These are phyloP conservation scores for Exserohilum rostratum DNA, from an alignment of 2,329 filamentous ascomycete species.

Conservation along the genomic window DNA sequence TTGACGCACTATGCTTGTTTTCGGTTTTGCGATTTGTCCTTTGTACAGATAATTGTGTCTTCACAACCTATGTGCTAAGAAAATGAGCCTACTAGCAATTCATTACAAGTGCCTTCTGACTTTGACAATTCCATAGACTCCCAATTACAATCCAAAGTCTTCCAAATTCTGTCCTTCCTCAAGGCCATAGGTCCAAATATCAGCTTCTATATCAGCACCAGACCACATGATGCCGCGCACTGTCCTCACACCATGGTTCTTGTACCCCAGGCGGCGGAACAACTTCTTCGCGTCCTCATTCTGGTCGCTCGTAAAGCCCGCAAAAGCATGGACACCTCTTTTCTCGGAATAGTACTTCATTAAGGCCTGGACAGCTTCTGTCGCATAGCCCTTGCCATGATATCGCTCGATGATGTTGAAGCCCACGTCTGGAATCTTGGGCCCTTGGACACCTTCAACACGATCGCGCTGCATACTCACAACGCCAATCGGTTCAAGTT, in stretches of 20 bases:
- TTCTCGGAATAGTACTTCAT: slow-evolving; percentile 10
- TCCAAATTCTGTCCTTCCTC: slow-evolving; percentile 12
- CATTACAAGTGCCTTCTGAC: too few relatives aligned
- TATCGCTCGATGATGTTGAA: slow-evolving; percentile 19
- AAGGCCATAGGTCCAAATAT: slow-evolving; percentile 16
- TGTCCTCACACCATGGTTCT: slow-evolving; percentile 11
- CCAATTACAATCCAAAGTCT: slow-evolving; percentile 9
- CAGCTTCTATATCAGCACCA: slow-evolving; percentile 3
- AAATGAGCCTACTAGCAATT: too few relatives aligned
- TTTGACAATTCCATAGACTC: too few relatives aligned
- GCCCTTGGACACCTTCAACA: slow-evolving; percentile 11
- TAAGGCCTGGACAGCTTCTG: slow-evolving; percentile 11
- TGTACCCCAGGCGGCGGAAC: slow-evolving; percentile 24
- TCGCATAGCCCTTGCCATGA: slow-evolving; percentile 26
- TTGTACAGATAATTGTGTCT: too few relatives aligned
- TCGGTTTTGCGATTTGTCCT: too few relatives aligned
- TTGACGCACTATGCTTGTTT: too few relatives aligned
- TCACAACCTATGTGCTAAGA: too few relatives aligned
- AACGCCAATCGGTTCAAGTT: slow-evolving; percentile 13
- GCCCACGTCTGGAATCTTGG: slow-evolving; percentile 25
- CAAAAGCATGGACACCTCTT: slow-evolving; percentile 11
- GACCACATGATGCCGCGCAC: slow-evolving; percentile 13
- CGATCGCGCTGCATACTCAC: slow-evolving; percentile 31
- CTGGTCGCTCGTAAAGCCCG: slow-evolving; percentile 14
- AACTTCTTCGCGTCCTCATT: slow-evolving; percentile 22